Evolutionary conservation across 139 green algal species (phyloP), one percentile per base, ranked within the genome.

Genomic region (Volvox africanus): DNA sequence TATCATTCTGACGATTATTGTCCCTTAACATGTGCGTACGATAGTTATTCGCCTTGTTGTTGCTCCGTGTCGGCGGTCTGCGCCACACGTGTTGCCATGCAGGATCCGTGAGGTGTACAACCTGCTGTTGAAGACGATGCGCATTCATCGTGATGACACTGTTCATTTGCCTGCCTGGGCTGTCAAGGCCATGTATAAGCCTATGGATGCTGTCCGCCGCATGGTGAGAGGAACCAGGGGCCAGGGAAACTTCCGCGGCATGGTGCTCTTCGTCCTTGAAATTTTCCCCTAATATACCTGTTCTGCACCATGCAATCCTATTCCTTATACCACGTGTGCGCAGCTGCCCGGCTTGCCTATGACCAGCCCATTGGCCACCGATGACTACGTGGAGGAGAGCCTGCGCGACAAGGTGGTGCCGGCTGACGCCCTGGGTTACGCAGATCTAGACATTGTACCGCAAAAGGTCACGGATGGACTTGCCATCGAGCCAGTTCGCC

Each of bases 401-500:
- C 77, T 88, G 61, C 61, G 81, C 82, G 92, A 95, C 86, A 94
- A 96, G 83, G 61, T 96, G 30, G 80, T 94, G 65, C 91, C 91
- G 30, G 55, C 82, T 33, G 93, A 91, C 11, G 86, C 94, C 19
- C 88, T 95, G 44, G 93, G 89, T 12, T 97, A 96, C 73, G 68
- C 88, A 19, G 94, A 97, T 67, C 93, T 99, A 78, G 95, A 92
- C 35, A 92, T 99, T 20, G 62, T 88, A 62, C 84, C 94, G 80
- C 91, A 71, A 61, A 94, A 94, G 93, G 90, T 97, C 35, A 96
- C 95, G 16, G 93, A 97, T 68, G 97, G 97, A 37, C 50, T 97
- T 77, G 82, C 96, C 37, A 96, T 99, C 28, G 97, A 99, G 92
- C 95, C 97, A 35, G 90, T 99, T 68, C 94, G 97, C 73, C 93